phyloP scores from a whole-genome alignment of 2,329 filamentous ascomycete species.

The Rasamsonia emersonii region DNA sequence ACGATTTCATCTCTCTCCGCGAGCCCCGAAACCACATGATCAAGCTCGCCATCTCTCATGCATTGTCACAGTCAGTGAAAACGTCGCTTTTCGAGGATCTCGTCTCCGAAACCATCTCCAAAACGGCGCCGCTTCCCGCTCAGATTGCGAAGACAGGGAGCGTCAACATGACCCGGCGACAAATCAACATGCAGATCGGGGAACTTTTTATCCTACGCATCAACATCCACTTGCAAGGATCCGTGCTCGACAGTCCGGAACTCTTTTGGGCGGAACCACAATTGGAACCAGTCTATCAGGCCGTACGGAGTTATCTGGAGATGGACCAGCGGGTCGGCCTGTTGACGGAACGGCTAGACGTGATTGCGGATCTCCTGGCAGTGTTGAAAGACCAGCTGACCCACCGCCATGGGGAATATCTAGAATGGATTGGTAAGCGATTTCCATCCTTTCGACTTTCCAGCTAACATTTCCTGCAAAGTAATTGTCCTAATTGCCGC shows the following conservation, averaged over 20 bases:
- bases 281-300: constrained; percentile 91
- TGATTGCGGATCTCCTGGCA: constrained; percentile 86
- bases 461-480: constrained; percentile 22
- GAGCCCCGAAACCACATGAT: constrained; percentile 98
- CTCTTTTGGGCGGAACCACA: constrained; percentile 98
- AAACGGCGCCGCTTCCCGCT: constrained; percentile 84
- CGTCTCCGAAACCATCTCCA: constrained; percentile 85
- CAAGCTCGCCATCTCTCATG: constrained; percentile 92
- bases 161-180: constrained; percentile 73
- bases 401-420: constrained; percentile 80
- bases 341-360: constrained; percentile 79
- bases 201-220: constrained; percentile 96
- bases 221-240: constrained; percentile 95
- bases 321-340: constrained; percentile 93
- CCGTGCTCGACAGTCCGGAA: constrained; percentile 91
- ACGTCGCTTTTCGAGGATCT: constrained; percentile 95
- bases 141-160: constrained; percentile 90
- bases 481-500: constrained; percentile 94
- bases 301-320: constrained; percentile 88
- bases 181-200: constrained; percentile 99
- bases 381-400: constrained; percentile 94
- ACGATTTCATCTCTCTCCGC: constrained; percentile 92
- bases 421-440: constrained; percentile 76
- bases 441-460: neutral
- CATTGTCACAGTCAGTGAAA: constrained; percentile 92